These are phyloP conservation scores for Monascus purpureus DNA, from an alignment of 495 filamentous ascomycete genomes.

Conservation along the genomic window DNA sequence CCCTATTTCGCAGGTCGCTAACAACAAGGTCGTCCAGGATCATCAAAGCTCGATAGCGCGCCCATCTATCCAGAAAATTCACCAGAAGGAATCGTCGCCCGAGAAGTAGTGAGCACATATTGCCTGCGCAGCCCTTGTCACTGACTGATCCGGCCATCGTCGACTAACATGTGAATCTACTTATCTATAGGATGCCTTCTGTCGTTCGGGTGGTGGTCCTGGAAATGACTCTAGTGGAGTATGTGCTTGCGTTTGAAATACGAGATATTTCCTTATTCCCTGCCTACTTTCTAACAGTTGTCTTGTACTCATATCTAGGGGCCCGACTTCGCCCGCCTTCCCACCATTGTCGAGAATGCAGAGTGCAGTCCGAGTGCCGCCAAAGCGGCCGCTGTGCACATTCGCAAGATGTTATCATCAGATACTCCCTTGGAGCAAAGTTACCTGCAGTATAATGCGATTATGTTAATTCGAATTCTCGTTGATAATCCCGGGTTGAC, in stretches of 20 bases:
- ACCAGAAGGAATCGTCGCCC: slow-evolving; percentile 30
- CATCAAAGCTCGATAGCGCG: slow-evolving; percentile 7
- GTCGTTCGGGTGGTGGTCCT: slow-evolving; percentile 56
- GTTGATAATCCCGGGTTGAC: slow-evolving; percentile 79
- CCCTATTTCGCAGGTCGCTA: no score
- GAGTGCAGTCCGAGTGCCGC: slow-evolving; percentile 83
- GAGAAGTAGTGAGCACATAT: slow-evolving; percentile 34
- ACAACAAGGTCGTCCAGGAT: no score
- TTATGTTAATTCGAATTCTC: slow-evolving; percentile 92
- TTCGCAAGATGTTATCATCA: slow-evolving; percentile 67
- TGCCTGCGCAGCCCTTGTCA: no score
- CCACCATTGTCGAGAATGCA: slow-evolving; percentile 84
- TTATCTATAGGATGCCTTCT: slow-evolving; percentile 57
- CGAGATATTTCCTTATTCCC: no score
- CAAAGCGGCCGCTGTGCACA: slow-evolving; percentile 55
- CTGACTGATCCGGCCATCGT: no score
- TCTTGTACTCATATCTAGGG: slow-evolving; percentile 30
- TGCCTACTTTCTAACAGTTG: slow-evolving; percentile 1
- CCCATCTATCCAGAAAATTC: slow-evolving; percentile 23
- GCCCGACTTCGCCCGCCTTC: slow-evolving; percentile 86
- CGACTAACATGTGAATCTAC: no score
- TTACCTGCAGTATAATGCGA: slow-evolving; percentile 81
- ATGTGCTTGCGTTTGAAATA: no score
- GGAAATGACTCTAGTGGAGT: slow-evolving; percentile 18
- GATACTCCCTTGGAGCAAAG: slow-evolving; percentile 47